Base-by-base conservation (phyloP, 1,139 yeast genomes). In the Lodderomyces jiufengensis region DNA sequence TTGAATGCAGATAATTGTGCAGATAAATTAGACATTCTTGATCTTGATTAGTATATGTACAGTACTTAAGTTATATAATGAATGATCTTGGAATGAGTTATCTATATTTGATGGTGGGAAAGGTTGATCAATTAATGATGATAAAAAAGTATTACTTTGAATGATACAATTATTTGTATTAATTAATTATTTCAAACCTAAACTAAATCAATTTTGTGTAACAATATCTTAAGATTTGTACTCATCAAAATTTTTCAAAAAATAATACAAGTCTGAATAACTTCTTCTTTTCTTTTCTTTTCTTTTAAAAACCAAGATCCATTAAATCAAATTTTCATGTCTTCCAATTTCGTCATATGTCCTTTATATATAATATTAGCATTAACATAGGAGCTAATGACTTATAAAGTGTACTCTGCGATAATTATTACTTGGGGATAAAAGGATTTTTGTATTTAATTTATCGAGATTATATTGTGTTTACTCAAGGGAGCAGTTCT, bases 1-100 rank as follows among this genome's bases (percentile, higher is more conserved):
- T 69, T 70, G 52, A 70, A 70, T 27, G 76, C 76, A 28, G 74
- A 67, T 38, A 70, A 52, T 49, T 70, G 75, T 26, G 73, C 66
- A 27, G 73, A 66, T 40, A 68, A 59, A 47, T 67, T 72, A 3
- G 73, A 67, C 74, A 68, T 68, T 18, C 6, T 5, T 18, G 20
- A 18, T n/a, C n/a, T n/a, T n/a, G n/a, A n/a, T n/a, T n/a, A n/a
- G n/a, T n/a, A n/a, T n/a, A n/a, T n/a, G n/a, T n/a, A n/a, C n/a
- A n/a, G n/a, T n/a, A n/a, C n/a, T n/a, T n/a, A n/a, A n/a, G 31
- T 24, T 30, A 29, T 24, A 37, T 35, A 22, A n/a, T n/a, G n/a
- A n/a, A n/a, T n/a, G n/a, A n/a, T n/a, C n/a, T n/a, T n/a, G n/a
- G n/a, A n/a, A n/a, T n/a, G n/a, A n/a, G n/a, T n/a, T n/a, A n/a